Evolutionary conservation across 2,329 filamentous ascomycete species (phyloP), one percentile per base, ranked within the genome.

Genomic region (Chaetomium strumarium): DNA sequence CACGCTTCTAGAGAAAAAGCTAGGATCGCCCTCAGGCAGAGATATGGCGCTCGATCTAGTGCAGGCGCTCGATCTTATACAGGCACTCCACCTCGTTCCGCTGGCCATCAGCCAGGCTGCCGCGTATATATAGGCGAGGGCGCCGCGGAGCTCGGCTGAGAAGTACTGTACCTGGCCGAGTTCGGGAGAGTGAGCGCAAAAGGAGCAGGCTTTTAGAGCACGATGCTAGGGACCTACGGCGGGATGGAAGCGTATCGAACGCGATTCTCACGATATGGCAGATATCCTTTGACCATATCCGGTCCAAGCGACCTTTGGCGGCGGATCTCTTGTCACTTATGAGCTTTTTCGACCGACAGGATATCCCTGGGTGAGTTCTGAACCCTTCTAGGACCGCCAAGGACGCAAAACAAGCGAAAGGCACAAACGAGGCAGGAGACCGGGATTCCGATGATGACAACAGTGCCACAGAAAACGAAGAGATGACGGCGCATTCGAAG

Each of bases 321-420:
- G 65, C 73, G 2, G 59, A 72, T 14, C 58, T 76, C 10, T 56
- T 78, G 0, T 72, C 71, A 1, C 63, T 77, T 5, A 71, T 77
- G 69, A 74, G 72, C 63, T 70, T 73, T 52, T 77, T 73, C 56
- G 66, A 77, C 46, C 62, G 63, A 19, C 67, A 75, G 56, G 68
- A 65, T 8, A 74, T 76, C 20, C 68, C 69, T 0, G 64, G 67
- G 30, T 56, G 36, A 12, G 51, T 70, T 16, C 49, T 74, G 38
- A 50, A 46, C 19, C 31, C 29, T 14, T 39, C 44, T 9, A 11
- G 12, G 13, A 33, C 16, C 13, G 11, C n/a, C 33, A 33, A 37
- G 31, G n/a, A n/a, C n/a, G 33, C 34, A 7, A 33, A 20, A 12
- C 53, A 30, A 50, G 46, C 2, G 49, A 20, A 19, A n/a, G 11